Conservation (phyloP, 768 basidiomycete species). For the Serendipita sp. region DNA sequence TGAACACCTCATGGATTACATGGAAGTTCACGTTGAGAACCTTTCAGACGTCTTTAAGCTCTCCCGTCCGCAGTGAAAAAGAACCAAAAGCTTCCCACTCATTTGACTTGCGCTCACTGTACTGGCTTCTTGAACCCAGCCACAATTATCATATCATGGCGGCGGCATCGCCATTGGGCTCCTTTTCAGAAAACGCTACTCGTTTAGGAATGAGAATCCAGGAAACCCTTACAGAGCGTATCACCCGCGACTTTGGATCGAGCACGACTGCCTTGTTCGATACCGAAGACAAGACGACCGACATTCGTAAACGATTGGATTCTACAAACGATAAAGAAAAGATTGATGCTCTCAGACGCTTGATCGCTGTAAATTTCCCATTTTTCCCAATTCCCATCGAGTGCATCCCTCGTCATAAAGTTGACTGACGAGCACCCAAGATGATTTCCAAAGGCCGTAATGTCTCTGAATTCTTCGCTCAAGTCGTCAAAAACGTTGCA, state of each 20-base stretch:
- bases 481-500: conserved; percentile 94
- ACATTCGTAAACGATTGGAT: conserved; percentile 76
- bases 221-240: conserved; percentile 62
- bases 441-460: conserved; percentile 86
- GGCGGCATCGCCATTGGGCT: conserved; percentile 12
- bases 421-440: conserved; percentile 24
- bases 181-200: conserved; percentile 66
- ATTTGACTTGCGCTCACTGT: too few relatives aligned
- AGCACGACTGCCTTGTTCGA: conserved; percentile 32
- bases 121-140: too few relatives aligned
- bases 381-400: not conserved
- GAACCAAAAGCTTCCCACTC: too few relatives aligned
- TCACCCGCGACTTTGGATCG: conserved; percentile 27
- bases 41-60: too few relatives aligned
- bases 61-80: too few relatives aligned
- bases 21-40: too few relatives aligned
- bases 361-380: conserved; percentile 61
- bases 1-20: too few relatives aligned
- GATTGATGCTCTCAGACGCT: conserved; percentile 85
- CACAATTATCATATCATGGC: too few relatives aligned
- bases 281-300: conserved; percentile 64
- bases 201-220: conserved; percentile 70
- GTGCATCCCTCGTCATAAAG: not conserved
- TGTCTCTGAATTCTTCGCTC: conserved; percentile 86
- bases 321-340: conserved; percentile 80